These are phyloP conservation scores for Bruguiera gymnorhiza DNA, from an alignment of 345 rosid species.

Conservation along the genomic window DNA sequence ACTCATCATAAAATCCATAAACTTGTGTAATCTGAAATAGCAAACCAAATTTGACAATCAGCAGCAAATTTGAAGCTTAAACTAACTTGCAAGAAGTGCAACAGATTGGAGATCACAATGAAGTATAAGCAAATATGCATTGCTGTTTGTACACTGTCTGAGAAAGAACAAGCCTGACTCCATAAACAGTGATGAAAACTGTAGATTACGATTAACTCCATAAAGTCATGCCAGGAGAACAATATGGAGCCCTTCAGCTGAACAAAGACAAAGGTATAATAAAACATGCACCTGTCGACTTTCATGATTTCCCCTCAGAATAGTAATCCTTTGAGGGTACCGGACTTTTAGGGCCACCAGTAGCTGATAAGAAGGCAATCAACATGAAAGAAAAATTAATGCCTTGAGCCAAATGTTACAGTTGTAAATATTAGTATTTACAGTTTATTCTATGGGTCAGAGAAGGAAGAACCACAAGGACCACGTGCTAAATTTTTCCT, in stretches of 20 bases:
- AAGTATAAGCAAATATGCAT: not conserved
- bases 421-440: not conserved
- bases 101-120: not conserved
- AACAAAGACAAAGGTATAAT: not conserved
- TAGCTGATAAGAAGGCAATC: slow-evolving; percentile 44
- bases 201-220: not conserved
- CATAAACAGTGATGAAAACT: not conserved
- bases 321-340: slow-evolving; percentile 83
- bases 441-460: not conserved
- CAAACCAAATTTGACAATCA: slow-evolving; percentile 19
- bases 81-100: not conserved
- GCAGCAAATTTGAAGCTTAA: not conserved
- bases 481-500: too few species aligned
- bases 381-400: not conserved
- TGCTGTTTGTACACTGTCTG: not conserved
- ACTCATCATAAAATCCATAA: slow-evolving; percentile 98
- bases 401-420: not conserved
- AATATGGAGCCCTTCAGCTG: not conserved
- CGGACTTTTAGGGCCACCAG: slow-evolving; percentile 87
- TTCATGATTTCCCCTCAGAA: slow-evolving; percentile 96
- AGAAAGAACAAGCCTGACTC: not conserved
- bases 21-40: slow-evolving; percentile 91
- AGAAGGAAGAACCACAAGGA: too few species aligned
- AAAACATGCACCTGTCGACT: slow-evolving; percentile 79
- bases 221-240: not conserved